phyloP scores from a whole-genome alignment of 768 basidiomycete species.

The Leucocoprinus birnbaumii region DNA sequence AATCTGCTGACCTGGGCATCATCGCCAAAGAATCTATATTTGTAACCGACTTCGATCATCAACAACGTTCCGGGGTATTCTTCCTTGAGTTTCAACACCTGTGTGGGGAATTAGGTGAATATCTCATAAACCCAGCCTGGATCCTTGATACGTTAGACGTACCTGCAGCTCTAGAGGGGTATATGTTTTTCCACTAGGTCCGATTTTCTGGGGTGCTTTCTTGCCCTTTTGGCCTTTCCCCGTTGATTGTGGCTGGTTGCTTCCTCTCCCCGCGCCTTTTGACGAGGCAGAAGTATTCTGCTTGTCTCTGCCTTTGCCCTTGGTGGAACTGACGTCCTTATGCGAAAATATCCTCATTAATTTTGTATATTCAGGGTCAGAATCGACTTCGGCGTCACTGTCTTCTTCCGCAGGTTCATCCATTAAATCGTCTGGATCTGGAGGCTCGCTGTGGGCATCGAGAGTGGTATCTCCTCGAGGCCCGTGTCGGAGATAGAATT shows the following conservation, averaged over 20 bases:
- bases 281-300: constrained; percentile 16
- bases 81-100: constrained; percentile 58
- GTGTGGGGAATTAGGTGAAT: background rate
- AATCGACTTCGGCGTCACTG: constrained; percentile 22
- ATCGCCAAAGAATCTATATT: constrained; percentile 78
- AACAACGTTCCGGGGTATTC: constrained; percentile 65
- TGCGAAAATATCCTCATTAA: constrained; percentile 46
- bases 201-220: constrained; percentile 39
- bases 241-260: constrained; percentile 16
- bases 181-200: constrained; percentile 68
- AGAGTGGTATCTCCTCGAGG: constrained; percentile 8
- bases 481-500: constrained; percentile 24
- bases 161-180: constrained; percentile 79
- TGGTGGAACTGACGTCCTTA: background rate
- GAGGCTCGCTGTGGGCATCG: background rate
- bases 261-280: constrained; percentile 10
- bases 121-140: background rate
- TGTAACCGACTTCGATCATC: constrained; percentile 85
- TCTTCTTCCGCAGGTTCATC: constrained; percentile 3
- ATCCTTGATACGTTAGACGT: background rate
- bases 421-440: constrained; percentile 11
- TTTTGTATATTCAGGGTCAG: constrained; percentile 44
- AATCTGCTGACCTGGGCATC: constrained; percentile 62
- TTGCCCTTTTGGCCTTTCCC: constrained; percentile 22
- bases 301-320: constrained; percentile 32